Evolutionary conservation across 108 stramenopile species (phyloP).

Genomic region (Poteriospumella lacustris): DNA sequence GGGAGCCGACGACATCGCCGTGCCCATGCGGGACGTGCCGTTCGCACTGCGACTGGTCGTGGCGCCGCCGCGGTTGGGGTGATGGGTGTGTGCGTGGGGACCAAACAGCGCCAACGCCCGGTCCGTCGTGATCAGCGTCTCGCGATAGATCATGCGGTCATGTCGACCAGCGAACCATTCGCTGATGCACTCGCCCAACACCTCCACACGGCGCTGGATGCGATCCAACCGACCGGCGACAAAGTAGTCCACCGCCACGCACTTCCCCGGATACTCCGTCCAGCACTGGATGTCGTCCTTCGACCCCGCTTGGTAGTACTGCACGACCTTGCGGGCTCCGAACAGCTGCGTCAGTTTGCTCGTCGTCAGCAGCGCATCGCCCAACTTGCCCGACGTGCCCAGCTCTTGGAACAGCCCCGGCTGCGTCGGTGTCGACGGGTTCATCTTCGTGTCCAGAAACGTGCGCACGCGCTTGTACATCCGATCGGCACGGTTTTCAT

Average conservation of each 20-base stretch:
- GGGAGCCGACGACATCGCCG: too few species aligned
- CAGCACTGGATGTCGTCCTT: constrained; percentile 1
- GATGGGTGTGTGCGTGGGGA: too few species aligned
- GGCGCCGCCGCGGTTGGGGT: background rate
- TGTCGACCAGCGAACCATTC: constrained; percentile 44
- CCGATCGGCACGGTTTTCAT: constrained; percentile 53
- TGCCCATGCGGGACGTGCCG: too few species aligned
- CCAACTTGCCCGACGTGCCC: too few species aligned
- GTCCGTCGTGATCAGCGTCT: constrained; percentile 20
- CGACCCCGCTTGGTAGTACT: constrained; percentile 59
- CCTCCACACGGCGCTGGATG: constrained; percentile 42
- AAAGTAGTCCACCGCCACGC: constrained; percentile 51
- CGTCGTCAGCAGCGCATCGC: too few species aligned
- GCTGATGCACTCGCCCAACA: constrained; percentile 50
- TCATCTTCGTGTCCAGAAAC: constrained; percentile 41
- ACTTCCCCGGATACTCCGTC: constrained; percentile 26
- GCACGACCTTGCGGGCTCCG: too few species aligned
- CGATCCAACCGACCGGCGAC: constrained; percentile 56
- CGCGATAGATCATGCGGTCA: constrained; percentile 44
- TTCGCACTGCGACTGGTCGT: background rate
- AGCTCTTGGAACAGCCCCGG: too few species aligned
- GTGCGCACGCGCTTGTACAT: constrained; percentile 49
- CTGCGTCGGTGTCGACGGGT: too few species aligned
- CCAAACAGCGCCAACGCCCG: too few species aligned
- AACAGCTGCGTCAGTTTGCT: too few species aligned